These are phyloP conservation scores for Penicillium dipodomyicola DNA, from an alignment of 495 filamentous ascomycete species.

Conservation along the genomic window DNA sequence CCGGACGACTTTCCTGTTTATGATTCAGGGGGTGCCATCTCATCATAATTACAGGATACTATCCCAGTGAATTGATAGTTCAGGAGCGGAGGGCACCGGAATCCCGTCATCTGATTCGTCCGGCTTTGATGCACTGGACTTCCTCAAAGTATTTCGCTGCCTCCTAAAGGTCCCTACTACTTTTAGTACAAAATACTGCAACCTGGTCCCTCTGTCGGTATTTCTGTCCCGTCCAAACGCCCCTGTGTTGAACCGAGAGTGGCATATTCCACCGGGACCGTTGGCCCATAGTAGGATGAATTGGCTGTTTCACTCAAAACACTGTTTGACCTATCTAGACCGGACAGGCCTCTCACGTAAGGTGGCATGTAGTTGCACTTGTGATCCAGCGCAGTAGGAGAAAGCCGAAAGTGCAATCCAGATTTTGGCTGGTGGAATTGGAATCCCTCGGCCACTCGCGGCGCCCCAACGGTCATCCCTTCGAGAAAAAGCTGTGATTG, in stretches of 20 bases:
- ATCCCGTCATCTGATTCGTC: constrained; percentile 20
- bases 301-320: constrained; percentile 10
- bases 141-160: constrained; percentile 1
- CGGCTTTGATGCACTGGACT: constrained; percentile 15
- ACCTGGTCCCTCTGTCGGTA: constrained; percentile 9
- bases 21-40: constrained; percentile 17
- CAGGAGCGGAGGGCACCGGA: constrained; percentile 10
- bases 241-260: constrained; percentile 10
- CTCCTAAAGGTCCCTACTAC: constrained; percentile 1
- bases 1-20: constrained; percentile 5
- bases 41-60: constrained; percentile 6
- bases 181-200: not conserved
- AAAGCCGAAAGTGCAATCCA: constrained; percentile 4
- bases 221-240: constrained; percentile 17
- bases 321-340: constrained; percentile 6
- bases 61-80: constrained; percentile 25
- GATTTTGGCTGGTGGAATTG: constrained; percentile 13
- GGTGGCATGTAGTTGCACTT: constrained; percentile 19
- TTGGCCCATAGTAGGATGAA: constrained; percentile 2
- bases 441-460: constrained; percentile 9
- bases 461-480: constrained; percentile 6
- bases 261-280: constrained; percentile 2
- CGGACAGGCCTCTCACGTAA: constrained; percentile 8
- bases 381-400: constrained; percentile 15
- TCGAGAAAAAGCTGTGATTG: not conserved